Conservation (phyloP, 257 asterid genomes). For the Solanum tacnaense region DNA sequence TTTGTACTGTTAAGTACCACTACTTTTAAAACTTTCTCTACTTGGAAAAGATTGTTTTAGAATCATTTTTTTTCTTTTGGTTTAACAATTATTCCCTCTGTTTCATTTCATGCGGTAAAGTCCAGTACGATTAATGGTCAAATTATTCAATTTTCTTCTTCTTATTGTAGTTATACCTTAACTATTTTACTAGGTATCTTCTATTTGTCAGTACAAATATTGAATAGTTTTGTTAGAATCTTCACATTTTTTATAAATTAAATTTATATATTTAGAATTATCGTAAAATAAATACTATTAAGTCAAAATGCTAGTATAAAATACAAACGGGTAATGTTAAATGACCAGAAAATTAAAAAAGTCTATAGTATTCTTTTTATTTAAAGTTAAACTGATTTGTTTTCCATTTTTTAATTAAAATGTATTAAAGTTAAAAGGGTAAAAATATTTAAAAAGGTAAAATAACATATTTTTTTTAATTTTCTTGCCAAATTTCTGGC, state of each 20-base stretch:
- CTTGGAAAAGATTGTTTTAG: not conserved
- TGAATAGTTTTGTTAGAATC: not conserved
- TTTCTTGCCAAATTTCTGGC: too few relatives aligned
- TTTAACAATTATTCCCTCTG: not conserved
- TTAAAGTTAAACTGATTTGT: too few relatives aligned
- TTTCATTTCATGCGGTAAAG: not conserved
- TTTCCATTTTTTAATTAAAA: too few relatives aligned
- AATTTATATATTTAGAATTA: not conserved
- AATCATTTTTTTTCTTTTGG: not conserved
- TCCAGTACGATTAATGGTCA: not conserved
- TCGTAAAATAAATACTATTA: not conserved
- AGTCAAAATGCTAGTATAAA: not conserved
- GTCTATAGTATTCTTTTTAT: too few relatives aligned
- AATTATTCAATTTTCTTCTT: not conserved
- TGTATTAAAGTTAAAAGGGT: too few relatives aligned
- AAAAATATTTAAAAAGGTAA: too few relatives aligned
- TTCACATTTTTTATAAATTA: not conserved
- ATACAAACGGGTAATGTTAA: not conserved
- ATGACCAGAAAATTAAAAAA: too few relatives aligned
- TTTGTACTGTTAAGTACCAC: not conserved
- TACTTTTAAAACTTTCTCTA: not conserved
- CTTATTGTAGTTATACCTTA: not conserved
- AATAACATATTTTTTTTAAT: too few relatives aligned
- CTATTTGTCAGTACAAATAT: not conserved
- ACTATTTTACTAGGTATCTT: not conserved